Conservation (phyloP, 2,329 filamentous ascomycete genomes). For the Trematosphaeria pertusa region DNA sequence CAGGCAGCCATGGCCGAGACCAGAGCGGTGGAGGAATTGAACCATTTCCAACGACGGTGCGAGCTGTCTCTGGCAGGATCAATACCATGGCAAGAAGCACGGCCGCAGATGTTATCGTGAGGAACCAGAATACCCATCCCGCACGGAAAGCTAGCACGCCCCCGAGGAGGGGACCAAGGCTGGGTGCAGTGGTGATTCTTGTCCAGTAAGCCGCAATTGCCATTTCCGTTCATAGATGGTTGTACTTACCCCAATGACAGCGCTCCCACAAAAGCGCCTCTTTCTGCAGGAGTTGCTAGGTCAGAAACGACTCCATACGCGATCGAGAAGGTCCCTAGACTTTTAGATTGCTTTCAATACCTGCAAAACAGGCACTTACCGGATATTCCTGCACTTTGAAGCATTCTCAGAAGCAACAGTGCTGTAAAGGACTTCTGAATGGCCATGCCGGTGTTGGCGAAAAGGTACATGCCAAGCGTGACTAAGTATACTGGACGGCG, state of each 20-base stretch:
- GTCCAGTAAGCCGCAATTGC: background rate
- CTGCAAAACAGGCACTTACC: no score
- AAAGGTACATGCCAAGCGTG: constrained; percentile 40
- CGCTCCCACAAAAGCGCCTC: constrained; percentile 36
- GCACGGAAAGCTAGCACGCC: constrained; percentile 29
- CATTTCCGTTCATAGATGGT: no score
- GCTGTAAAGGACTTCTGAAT: constrained; percentile 47
- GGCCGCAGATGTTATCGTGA: constrained; percentile 37
- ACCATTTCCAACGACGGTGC: constrained; percentile 8
- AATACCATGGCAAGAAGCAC: constrained; percentile 28
- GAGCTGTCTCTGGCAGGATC: constrained; percentile 45
- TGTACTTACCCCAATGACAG: constrained; percentile 69
- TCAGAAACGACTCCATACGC: constrained; percentile 74
- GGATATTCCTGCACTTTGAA: constrained; percentile 70
- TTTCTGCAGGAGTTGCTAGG: constrained; percentile 68
- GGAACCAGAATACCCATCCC: constrained; percentile 36
- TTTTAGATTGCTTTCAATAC: no score
- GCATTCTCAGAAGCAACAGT: constrained; percentile 65
- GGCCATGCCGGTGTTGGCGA: constrained; percentile 44
- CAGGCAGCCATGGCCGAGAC: no score
- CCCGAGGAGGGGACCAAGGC: constrained; percentile 24
- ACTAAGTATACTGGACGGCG: constrained; percentile 55
- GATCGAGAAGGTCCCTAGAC: constrained; percentile 43
- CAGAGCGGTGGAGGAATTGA: no score
- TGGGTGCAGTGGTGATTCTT: background rate